Evolutionary conservation across 2,329 filamentous ascomycete genomes (phyloP).

Genomic region (Didymella keratinophila): DNA sequence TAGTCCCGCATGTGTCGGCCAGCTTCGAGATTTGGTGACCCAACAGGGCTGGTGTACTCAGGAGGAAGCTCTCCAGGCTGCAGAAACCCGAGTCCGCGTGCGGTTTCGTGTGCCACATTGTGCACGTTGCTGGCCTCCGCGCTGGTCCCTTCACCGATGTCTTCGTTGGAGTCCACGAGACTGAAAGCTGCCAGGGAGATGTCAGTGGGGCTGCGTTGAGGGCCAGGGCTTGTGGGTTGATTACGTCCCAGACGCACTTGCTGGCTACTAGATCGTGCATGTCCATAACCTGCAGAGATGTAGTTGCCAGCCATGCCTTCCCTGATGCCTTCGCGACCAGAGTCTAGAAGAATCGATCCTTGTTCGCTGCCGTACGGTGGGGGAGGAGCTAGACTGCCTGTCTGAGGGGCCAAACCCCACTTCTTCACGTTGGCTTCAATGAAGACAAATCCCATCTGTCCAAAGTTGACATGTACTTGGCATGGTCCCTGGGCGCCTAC

Average conservation of each 20-base stretch:
- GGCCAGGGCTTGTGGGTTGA: conserved; percentile 84
- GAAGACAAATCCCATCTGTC: conserved; percentile 97
- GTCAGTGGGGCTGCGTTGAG: conserved; percentile 89
- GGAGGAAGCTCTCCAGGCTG: conserved; percentile 55
- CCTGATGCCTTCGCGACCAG: conserved; percentile 66
- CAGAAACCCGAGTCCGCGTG: conserved; percentile 46
- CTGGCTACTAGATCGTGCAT: conserved; percentile 77
- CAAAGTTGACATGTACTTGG: conserved; percentile 94
- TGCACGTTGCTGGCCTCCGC: conserved; percentile 29
- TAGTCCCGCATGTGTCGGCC: conserved; percentile 53
- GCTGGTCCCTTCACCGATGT: conserved; percentile 77
- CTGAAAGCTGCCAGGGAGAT: conserved; percentile 91
- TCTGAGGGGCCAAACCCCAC: conserved; percentile 97
- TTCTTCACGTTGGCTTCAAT: conserved; percentile 99
- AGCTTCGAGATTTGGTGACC: conserved; percentile 59
- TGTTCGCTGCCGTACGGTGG: conserved; percentile 97
- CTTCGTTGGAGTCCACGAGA: conserved; percentile 70
- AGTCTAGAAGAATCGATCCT: conserved; percentile 92
- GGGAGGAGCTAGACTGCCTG: conserved; percentile 90
- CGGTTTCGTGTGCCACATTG: conserved; percentile 30
- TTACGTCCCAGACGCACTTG: conserved; percentile 73
- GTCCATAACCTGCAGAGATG: conserved; percentile 60
- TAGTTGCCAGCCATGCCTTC: conserved; percentile 61
- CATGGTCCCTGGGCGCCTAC: conserved; percentile 96
- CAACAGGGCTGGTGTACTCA: conserved; percentile 57